Evolutionary conservation across 306 rosid species (phyloP), one percentile per base, ranked within the genome.

Genomic region (Psophocarpus tetragonolobus): DNA sequence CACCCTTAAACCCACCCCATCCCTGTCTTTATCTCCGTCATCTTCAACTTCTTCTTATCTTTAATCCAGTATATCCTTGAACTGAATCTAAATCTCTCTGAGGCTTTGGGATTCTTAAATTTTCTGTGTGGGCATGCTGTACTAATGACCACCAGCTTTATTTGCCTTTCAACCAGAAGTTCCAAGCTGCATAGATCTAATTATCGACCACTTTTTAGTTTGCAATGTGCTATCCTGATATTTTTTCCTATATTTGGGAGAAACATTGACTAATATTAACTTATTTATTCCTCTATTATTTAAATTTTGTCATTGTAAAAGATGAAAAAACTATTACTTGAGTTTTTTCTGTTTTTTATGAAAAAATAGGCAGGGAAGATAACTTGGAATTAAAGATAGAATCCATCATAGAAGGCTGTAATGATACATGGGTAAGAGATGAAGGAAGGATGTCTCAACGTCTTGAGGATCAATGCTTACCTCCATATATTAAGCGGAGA

Each of bases 341-440:
- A n/a, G n/a, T 61, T 10, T 70, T 33, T 23, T 58, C 33, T 63
- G 56, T 69, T 48, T 75, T 61, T 74, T 74, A 77, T 74, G 39
- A 80, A 79, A 63, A 50, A 35, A 24, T 78, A 89, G 98, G 87
- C 65, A 81, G 80, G 39, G 91, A 88, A 74, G 90, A 86, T 88
- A 90, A 80, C 61, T 65, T 85, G 33, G 87, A 80, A 35, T 36
- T 87, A 60, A 85, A 72, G 82, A 47, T 89, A 50, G 95, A 93
- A 18, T 74, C 90, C 60, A 62, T 91, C 29, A 80, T 91, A 53
- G 97, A 93, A 63, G 89, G 91, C 30, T 91, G 90, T 83, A 88
- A 87, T 83, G 88, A 84, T 81, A 68, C 71, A 58, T 82, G 77
- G 38, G 67, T 20, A 56, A 76, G 80, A 84, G 58, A 81, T 36